phyloP scores from a whole-genome alignment of 768 basidiomycete genomes.

The Clavaria fumosa region DNA sequence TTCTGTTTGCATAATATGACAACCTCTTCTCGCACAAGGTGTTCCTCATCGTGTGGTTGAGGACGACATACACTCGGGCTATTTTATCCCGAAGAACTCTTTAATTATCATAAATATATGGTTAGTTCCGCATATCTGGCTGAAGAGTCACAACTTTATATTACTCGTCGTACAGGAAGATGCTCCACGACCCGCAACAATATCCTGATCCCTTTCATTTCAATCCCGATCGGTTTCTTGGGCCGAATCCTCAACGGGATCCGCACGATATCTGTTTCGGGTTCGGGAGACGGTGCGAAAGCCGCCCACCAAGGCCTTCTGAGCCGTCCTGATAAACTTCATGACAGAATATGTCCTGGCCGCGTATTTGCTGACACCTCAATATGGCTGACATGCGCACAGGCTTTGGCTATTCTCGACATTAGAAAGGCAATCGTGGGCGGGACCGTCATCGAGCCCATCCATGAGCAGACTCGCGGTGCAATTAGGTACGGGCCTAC shows the following conservation, averaged over 20 bases:
- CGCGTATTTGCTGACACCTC: too few species aligned
- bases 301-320: too few species aligned
- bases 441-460: too few species aligned
- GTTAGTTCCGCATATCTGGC: conserved; percentile 13
- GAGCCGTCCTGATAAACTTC: too few species aligned
- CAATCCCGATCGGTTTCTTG: conserved; percentile 45
- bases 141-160: conserved; percentile 1
- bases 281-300: conserved; percentile 52
- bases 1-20: background rate
- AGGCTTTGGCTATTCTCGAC: too few species aligned
- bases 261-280: conserved; percentile 52
- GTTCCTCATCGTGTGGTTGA: conserved; percentile 41
- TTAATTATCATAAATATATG: conserved; percentile 38
- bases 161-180: conserved; percentile 21
- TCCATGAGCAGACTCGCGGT: too few species aligned
- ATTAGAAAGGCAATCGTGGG: too few species aligned
- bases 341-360: too few species aligned
- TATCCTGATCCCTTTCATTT: conserved; percentile 42
- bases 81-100: conserved; percentile 44
- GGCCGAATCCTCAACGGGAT: conserved; percentile 34
- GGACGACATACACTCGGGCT: conserved; percentile 47
- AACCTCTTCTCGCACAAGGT: conserved; percentile 17
- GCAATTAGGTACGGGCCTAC: too few species aligned
- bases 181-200: conserved; percentile 36
- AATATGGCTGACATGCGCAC: too few species aligned